These are phyloP conservation scores for Penicillium manginii DNA, from an alignment of 495 filamentous ascomycete species.

Conservation along the genomic window DNA sequence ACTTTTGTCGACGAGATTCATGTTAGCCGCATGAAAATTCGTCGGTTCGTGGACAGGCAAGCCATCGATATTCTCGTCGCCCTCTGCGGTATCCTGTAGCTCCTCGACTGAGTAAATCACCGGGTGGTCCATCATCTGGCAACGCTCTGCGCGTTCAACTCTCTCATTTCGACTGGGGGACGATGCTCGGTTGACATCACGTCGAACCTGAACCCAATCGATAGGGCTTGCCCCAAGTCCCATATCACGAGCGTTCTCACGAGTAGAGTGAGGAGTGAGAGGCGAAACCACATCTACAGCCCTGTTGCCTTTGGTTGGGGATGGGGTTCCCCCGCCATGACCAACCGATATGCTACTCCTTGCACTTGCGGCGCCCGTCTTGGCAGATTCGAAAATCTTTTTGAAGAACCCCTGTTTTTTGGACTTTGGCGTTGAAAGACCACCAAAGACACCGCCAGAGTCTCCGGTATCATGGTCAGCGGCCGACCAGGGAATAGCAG, in stretches of 20 bases:
- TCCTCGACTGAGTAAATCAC: slow-evolving; percentile 88
- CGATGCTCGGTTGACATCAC: slow-evolving; percentile 94
- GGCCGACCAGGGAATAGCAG: slow-evolving; percentile 51
- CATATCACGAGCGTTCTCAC: slow-evolving; percentile 66
- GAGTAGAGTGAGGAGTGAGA: slow-evolving; percentile 34
- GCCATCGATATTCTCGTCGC: slow-evolving; percentile 87
- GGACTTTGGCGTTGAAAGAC: slow-evolving; percentile 81
- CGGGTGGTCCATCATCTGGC: slow-evolving; percentile 91
- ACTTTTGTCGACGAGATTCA: slow-evolving; percentile 90
- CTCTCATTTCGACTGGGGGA: slow-evolving; percentile 88
- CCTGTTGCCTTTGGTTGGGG: slow-evolving; percentile 51
- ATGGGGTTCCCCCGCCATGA: slow-evolving; percentile 53
- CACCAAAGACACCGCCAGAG: slow-evolving; percentile 65
- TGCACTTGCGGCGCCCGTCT: slow-evolving; percentile 88
- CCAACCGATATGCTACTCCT: slow-evolving; percentile 79
- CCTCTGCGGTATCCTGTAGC: slow-evolving; percentile 81
- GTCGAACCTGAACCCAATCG: slow-evolving; percentile 94
- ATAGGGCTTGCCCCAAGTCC: slow-evolving; percentile 61
- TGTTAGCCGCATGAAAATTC: slow-evolving; percentile 78
- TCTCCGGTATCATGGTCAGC: slow-evolving; percentile 44
- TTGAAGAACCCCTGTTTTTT: slow-evolving; percentile 97
- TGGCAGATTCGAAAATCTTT: slow-evolving; percentile 92
- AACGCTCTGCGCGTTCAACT: slow-evolving; percentile 83
- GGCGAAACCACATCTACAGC: slow-evolving; percentile 40
- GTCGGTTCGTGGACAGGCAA: slow-evolving; percentile 79